Conservation (phyloP, 2,329 filamentous ascomycete species). For the Esteya vermicola region DNA sequence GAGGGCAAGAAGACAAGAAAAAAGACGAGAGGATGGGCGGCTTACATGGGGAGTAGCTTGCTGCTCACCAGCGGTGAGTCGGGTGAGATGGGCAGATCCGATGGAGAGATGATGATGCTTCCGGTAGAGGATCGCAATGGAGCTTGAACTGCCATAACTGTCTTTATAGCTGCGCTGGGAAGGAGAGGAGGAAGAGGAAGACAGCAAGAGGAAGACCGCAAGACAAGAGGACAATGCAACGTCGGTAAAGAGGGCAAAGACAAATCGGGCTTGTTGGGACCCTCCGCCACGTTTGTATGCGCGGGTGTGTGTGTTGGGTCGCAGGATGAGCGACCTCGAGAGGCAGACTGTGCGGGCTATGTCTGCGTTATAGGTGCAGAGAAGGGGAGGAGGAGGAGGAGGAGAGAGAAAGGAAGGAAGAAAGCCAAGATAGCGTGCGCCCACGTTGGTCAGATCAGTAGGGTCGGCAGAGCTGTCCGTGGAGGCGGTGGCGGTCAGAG, state of each 20-base stretch:
- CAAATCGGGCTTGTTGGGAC: no score
- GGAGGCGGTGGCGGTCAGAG: neutral
- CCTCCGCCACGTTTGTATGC: neutral
- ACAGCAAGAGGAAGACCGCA: neutral
- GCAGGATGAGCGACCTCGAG: neutral
- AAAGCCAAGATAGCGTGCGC: neutral
- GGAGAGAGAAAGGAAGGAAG: neutral
- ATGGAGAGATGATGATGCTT: slow-evolving; percentile 37
- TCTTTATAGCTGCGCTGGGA: neutral
- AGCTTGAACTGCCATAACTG: slow-evolving; percentile 44
- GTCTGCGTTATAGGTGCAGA: neutral
- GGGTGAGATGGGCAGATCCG: neutral
- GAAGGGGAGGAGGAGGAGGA: neutral
- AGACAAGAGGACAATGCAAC: neutral
- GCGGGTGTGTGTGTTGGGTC: neutral
- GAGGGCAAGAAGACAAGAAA: neutral
- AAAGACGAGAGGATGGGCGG: slow-evolving; percentile 1
- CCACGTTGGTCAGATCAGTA: neutral
- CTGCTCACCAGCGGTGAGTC: neutral
- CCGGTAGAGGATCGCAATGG: slow-evolving; percentile 49
- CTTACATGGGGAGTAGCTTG: slow-evolving; percentile 39
- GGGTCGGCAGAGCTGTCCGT: neutral
- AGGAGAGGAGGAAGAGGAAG: no score
- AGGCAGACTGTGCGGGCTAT: neutral
- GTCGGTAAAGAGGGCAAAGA: no score